Conservation (phyloP, 208 protist species). For the Wallacemonas collosoma region DNA sequence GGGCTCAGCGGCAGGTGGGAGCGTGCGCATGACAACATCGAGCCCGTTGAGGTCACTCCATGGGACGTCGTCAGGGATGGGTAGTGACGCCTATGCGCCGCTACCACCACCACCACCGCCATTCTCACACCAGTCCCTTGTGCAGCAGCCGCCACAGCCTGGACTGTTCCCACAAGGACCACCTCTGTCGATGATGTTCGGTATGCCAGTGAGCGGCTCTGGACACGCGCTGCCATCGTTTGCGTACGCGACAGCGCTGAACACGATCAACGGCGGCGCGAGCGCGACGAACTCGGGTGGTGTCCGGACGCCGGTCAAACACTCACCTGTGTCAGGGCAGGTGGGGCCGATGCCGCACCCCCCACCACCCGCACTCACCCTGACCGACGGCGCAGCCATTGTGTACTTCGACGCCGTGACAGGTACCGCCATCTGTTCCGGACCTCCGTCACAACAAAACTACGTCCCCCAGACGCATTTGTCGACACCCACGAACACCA, state of each 20-base stretch:
- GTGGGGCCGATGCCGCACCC: background rate
- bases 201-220: background rate
- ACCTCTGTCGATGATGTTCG: background rate
- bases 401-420: constrained; percentile 5
- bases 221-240: background rate
- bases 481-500: background rate
- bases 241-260: background rate
- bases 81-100: background rate
- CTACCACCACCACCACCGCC: background rate
- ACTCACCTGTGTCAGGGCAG: background rate
- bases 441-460: background rate
- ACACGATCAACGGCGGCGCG: background rate
- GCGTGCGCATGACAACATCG: no score
- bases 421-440: background rate
- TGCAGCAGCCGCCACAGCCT: constrained; percentile 13
- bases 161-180: background rate
- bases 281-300: background rate
- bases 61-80: no score
- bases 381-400: background rate
- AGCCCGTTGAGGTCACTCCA: no score
- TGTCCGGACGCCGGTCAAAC: background rate
- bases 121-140: constrained; percentile 2
- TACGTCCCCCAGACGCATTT: background rate
- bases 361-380: background rate
- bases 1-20: no score